Conservation (phyloP, 768 basidiomycete species). For the Tylopilus rubrobrunneus region DNA sequence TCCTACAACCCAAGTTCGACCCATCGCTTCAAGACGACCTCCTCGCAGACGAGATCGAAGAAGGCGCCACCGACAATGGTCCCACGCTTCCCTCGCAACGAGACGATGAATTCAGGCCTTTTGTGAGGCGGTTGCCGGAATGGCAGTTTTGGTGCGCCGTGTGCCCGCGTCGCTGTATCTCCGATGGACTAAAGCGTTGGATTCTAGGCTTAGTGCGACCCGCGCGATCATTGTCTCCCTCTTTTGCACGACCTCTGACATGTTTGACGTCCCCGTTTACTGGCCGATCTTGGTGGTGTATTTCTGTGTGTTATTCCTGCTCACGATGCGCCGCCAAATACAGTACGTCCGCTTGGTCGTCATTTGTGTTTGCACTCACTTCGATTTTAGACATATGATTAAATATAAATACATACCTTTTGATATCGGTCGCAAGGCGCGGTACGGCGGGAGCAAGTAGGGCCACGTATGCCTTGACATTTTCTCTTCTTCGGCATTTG, state of each 20-base stretch:
- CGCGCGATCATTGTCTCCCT: slow-evolving; percentile 82
- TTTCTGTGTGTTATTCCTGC: slow-evolving; percentile 90
- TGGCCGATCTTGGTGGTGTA: slow-evolving; percentile 99
- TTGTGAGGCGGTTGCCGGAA: slow-evolving; percentile 91
- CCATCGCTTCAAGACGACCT: slow-evolving; percentile 93
- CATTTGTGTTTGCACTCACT: slow-evolving; percentile 2
- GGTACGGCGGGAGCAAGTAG: slow-evolving; percentile 66
- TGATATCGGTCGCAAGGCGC: slow-evolving; percentile 90
- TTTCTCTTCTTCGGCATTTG: slow-evolving; percentile 3
- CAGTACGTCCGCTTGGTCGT: slow-evolving; percentile 54
- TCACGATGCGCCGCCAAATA: slow-evolving; percentile 96
- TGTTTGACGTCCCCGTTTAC: slow-evolving; percentile 96
- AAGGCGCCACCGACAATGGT: slow-evolving; percentile 66
- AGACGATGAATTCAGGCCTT: slow-evolving; percentile 97
- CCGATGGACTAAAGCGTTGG: not conserved
- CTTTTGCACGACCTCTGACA: slow-evolving; percentile 73
- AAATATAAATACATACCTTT: slow-evolving; percentile 98
- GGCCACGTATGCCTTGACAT: not conserved
- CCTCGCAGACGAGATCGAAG: slow-evolving; percentile 92
- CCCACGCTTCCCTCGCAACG: slow-evolving; percentile 60
- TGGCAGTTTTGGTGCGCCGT: slow-evolving; percentile 89
- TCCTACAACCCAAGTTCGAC: slow-evolving; percentile 97
- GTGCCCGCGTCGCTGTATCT: not conserved
- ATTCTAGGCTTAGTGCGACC: slow-evolving; percentile 79
- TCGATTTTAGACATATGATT: slow-evolving; percentile 84